Evolutionary conservation across 108 stramenopile genomes (phyloP).

Genomic region (Poteriospumella lacustris): DNA sequence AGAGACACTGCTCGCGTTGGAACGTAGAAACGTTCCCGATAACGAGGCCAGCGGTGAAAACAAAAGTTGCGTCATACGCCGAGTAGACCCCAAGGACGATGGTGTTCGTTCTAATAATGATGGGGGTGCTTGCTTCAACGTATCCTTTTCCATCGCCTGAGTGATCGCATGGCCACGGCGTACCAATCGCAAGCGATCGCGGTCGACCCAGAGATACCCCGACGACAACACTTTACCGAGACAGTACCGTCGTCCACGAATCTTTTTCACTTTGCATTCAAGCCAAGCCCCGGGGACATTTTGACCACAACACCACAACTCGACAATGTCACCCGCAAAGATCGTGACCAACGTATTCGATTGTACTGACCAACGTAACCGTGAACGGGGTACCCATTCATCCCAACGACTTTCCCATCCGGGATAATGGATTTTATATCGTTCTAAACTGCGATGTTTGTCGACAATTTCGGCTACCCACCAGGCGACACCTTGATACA

Average conservation of each 20-base stretch:
- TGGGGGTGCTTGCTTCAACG: too few species aligned
- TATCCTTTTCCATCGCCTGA: too few species aligned
- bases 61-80: too few species aligned
- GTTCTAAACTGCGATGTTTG: background rate
- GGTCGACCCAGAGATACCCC: constrained; percentile 22
- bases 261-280: constrained; percentile 37
- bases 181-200: constrained; percentile 25
- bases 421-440: constrained; percentile 30
- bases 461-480: constrained; percentile 29
- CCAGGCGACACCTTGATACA: constrained; percentile 32
- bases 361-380: constrained; percentile 26
- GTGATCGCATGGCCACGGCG: constrained; percentile 1
- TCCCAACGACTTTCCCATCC: constrained; percentile 34
- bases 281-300: constrained; percentile 52
- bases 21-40: too few species aligned
- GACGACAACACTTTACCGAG: constrained; percentile 10
- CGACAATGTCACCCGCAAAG: background rate
- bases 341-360: background rate
- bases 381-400: constrained; percentile 27
- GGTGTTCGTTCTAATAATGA: too few species aligned
- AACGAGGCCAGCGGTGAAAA: too few species aligned
- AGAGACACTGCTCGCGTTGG: too few species aligned
- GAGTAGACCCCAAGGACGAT: too few species aligned
- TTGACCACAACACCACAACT: constrained; percentile 47
- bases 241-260: constrained; percentile 10